A percentile compares a stretch with the other conserved stretches of the same genome.
phyloP scores from a whole-genome alignment of 164 flowering plant genomes.

The Vitis amurensis region DNA sequence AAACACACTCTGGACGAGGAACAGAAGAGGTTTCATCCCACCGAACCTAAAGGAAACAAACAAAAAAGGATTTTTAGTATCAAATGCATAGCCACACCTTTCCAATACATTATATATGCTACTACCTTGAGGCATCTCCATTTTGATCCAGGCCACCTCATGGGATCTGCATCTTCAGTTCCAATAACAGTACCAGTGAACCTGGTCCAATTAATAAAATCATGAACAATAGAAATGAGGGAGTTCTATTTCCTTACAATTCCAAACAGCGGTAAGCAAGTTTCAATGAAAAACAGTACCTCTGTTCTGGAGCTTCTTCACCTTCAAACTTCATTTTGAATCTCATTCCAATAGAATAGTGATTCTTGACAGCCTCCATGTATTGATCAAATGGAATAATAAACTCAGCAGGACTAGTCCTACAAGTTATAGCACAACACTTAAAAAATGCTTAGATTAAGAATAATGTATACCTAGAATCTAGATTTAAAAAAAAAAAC shows the following conservation, averaged over 20 bases:
- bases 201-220: constrained; percentile 27
- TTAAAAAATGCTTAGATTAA: not conserved
- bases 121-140: constrained; percentile 96
- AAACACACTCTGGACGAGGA: constrained; percentile 93
- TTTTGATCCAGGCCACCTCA: constrained; percentile 74
- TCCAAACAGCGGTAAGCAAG: too few relatives aligned
- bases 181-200: constrained; percentile 93
- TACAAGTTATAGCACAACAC: constrained; percentile 19
- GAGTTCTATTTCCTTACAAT: not conserved
- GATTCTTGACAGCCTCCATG: constrained; percentile 77
- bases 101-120: too few relatives aligned
- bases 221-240: too few relatives aligned
- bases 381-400: constrained; percentile 83
- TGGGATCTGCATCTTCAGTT: constrained; percentile 74
- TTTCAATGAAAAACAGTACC: constrained; percentile 37
- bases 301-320: constrained; percentile 99
- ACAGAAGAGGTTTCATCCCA: constrained; percentile 88
- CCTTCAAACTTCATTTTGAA: constrained; percentile 99
- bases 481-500: not conserved
- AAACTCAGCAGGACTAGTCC: constrained; percentile 96
- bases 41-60: constrained; percentile 54
- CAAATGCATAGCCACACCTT: not conserved
- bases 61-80: constrained; percentile 10
- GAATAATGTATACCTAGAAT: not conserved
- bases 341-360: constrained; percentile 82